Evolutionary conservation across 345 rosid genomes (phyloP).

Genomic region (Gossypium mustelinum): DNA sequence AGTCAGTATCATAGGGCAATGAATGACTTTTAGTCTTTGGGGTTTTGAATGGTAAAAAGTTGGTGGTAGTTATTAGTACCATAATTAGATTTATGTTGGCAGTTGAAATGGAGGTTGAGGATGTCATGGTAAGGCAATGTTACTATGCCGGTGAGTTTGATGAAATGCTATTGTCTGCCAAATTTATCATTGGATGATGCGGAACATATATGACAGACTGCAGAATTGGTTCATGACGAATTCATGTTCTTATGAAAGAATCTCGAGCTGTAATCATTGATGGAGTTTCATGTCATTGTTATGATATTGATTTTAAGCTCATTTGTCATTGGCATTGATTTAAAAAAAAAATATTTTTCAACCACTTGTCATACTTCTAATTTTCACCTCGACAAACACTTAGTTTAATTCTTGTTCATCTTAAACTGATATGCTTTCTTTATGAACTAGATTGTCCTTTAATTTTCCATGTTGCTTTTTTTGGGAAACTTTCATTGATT

Average conservation of each 20-base stretch:
- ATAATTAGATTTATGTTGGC: constrained; percentile 3
- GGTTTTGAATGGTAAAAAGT: neutral
- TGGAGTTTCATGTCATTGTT: neutral
- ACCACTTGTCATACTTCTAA: neutral
- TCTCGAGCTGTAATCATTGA: neutral
- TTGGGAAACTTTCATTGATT: neutral
- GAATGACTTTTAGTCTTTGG: neutral
- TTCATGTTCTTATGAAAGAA: neutral
- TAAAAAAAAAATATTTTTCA: neutral
- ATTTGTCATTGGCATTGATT: neutral
- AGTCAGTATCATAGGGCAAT: neutral
- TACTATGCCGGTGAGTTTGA: neutral
- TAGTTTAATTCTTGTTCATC: neutral
- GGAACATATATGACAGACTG: neutral
- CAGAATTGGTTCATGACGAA: neutral
- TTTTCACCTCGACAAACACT: neutral
- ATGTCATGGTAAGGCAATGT: neutral
- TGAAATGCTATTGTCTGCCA: neutral
- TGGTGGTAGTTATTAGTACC: constrained; percentile 12
- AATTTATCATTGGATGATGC: neutral
- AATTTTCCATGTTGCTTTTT: neutral
- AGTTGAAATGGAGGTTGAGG: constrained; percentile 8
- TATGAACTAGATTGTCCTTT: neutral
- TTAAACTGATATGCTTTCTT: neutral
- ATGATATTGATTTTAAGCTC: neutral